phyloP scores from a whole-genome alignment of 2,329 filamentous ascomycete genomes.

The Penicillium polonicum region DNA sequence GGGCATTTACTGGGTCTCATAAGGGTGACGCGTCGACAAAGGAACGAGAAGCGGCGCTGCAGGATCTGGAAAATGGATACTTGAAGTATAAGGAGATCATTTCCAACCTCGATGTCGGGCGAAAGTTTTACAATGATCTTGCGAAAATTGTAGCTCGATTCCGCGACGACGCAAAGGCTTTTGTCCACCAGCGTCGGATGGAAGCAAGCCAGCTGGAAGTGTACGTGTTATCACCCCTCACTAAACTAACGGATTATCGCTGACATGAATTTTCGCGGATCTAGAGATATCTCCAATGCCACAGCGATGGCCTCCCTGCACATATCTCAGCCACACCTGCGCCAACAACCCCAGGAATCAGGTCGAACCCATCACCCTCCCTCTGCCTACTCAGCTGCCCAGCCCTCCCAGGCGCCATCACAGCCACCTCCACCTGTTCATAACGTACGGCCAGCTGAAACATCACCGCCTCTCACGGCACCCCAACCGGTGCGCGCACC shows the following conservation, averaged over 20 bases:
- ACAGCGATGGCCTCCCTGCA: slow-evolving; percentile 58
- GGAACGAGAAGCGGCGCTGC: slow-evolving; percentile 82
- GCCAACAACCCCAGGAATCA: slow-evolving; percentile 35
- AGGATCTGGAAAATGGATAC: slow-evolving; percentile 86
- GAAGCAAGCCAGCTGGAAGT: slow-evolving; percentile 78
- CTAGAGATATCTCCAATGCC: slow-evolving; percentile 55
- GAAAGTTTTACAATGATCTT: slow-evolving; percentile 97
- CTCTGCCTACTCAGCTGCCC: slow-evolving; percentile 32
- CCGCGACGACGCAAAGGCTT: slow-evolving; percentile 73
- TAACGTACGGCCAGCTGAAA: slow-evolving; percentile 39
- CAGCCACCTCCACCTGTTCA: slow-evolving; percentile 46
- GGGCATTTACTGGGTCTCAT: slow-evolving; percentile 71
- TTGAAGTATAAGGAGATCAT: slow-evolving; percentile 96
- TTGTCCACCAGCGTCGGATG: slow-evolving; percentile 75
- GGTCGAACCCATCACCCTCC: slow-evolving; percentile 27
- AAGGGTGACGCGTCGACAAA: slow-evolving; percentile 64
- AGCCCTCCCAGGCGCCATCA: slow-evolving; percentile 39
- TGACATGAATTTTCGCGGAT: slow-evolving; percentile 7
- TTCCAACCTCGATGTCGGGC: slow-evolving; percentile 82
- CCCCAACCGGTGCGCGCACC: slow-evolving; percentile 47
- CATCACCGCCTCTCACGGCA: slow-evolving; percentile 44
- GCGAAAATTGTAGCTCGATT: slow-evolving; percentile 83
- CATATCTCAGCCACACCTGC: slow-evolving; percentile 40
- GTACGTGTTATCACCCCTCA: slow-evolving; percentile 48
- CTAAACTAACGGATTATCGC: neutral